These are phyloP conservation scores for Trametes versicolor DNA, from an alignment of 1,284 basidiomycete species.

Conservation along the genomic window DNA sequence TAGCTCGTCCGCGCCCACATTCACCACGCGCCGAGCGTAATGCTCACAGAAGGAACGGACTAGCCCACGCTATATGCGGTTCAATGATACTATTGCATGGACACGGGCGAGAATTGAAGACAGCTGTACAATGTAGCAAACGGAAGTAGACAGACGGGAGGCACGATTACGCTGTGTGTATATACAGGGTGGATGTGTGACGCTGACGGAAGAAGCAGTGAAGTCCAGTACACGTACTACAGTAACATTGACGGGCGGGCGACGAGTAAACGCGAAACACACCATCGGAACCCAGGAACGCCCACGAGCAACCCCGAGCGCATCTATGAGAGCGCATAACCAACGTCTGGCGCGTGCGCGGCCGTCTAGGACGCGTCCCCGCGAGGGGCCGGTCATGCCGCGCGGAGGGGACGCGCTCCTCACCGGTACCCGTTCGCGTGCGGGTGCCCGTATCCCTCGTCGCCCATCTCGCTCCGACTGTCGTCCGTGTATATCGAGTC, in stretches of 20 bases:
- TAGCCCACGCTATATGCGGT: neutral
- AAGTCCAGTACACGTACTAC: conserved; percentile 34
- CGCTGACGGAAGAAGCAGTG: conserved; percentile 25
- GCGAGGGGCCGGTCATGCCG: conserved; percentile 39
- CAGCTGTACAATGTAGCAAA: conserved; percentile 35
- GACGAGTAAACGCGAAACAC: conserved; percentile 12
- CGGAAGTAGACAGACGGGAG: conserved; percentile 17
- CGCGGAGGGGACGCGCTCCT: conserved; percentile 31
- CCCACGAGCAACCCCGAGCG: conserved; percentile 22
- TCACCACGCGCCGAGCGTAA: neutral
- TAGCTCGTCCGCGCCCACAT: too few species aligned
- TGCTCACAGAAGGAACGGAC: neutral
- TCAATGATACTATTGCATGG: conserved; percentile 28
- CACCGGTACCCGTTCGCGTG: conserved; percentile 27
- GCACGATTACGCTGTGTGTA: conserved; percentile 32
- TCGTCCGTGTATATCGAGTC: conserved; percentile 44
- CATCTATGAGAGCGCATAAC: conserved; percentile 27
- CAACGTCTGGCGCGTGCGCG: conserved; percentile 10
- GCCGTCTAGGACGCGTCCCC: conserved; percentile 25
- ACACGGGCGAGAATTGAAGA: conserved; percentile 13
- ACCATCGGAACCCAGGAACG: conserved; percentile 16
- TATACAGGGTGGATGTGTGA: conserved; percentile 29
- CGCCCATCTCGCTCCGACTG: conserved; percentile 33
- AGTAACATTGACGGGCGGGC: conserved; percentile 21
- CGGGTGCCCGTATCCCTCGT: conserved; percentile 17